Evolutionary conservation across 345 rosid genomes (phyloP).

Genomic region (Cardamine occulta): DNA sequence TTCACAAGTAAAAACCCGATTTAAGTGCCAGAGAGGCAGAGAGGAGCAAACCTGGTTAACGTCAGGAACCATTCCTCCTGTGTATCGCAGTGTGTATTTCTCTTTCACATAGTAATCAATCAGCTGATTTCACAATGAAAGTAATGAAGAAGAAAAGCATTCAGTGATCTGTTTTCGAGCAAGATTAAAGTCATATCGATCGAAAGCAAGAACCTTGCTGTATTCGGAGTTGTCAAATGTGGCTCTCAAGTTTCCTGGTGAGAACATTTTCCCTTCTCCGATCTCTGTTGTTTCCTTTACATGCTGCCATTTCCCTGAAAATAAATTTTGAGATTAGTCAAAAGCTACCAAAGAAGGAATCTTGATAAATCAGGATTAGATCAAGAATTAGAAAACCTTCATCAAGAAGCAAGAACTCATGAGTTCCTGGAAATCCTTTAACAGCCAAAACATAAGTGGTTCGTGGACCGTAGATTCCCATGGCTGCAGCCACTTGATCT

Average conservation of each 20-base stretch:
- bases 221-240: slow-evolving; percentile 88
- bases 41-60: slow-evolving; percentile 72
- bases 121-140: slow-evolving; percentile 51
- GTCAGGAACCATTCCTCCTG: slow-evolving; percentile 99
- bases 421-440: slow-evolving; percentile 87
- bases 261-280: slow-evolving; percentile 88
- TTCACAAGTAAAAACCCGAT: background rate
- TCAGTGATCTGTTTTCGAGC: slow-evolving; percentile 12
- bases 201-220: slow-evolving; percentile 53
- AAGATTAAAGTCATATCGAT: background rate
- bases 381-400: slow-evolving; percentile 62
- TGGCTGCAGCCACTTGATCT: slow-evolving; percentile 94
- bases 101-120: slow-evolving; percentile 84
- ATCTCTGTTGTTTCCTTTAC: slow-evolving; percentile 91
- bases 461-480: slow-evolving; percentile 96
- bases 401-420: slow-evolving; percentile 97
- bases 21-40: background rate
- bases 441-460: slow-evolving; percentile 89
- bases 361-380: background rate
- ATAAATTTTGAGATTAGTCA: slow-evolving; percentile 11
- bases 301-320: slow-evolving; percentile 91
- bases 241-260: slow-evolving; percentile 98
- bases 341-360: slow-evolving; percentile 19
- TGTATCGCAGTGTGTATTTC: slow-evolving; percentile 97
- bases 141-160: slow-evolving; percentile 8